Base-by-base conservation (phyloP, 768 basidiomycete species). In the Tulasnella sp. region DNA sequence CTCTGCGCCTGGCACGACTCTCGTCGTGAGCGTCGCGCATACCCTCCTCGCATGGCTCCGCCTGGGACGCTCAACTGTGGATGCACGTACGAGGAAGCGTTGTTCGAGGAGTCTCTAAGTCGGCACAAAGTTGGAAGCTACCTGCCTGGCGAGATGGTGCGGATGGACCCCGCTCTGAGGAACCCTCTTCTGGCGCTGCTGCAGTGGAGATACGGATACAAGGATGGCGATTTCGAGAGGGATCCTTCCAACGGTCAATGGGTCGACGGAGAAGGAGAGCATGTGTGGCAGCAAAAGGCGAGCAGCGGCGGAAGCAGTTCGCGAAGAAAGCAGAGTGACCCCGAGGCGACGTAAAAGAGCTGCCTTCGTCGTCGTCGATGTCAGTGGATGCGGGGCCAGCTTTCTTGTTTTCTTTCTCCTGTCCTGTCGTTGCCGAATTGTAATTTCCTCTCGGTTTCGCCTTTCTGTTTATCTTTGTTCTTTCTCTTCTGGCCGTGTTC, bases 1-100 rank as follows among this genome's bases (percentile, higher is more conserved):
- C 89, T 96, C 48, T 96, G 94, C 85, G 92, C 95, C 4, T 96
- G 94, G 94, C 94, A 96, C 83, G 95, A 96, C 85, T 94, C 94
- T 2, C 89, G 94, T 72, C 91, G 94, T 41, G 94, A 96, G 86
- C 92, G 95, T 42, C 90, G 95, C 12, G 88, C 89, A 0, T 91
- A 89, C 83, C 93, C 94, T 4, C 94, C 95, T 14, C 91, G 94
- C 72, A 92, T 92, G 88, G 95, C 94, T 6, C 94, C 94, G 14
- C 87, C 89, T 0, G 93, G 93, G 14, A 89, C 89, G 83, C 90
- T 96, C 80, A 96, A 96, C 87, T 96, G 94, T 83, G 94, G 95
- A 9, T 96, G 94, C 87, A 92, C 93, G 7, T 90, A 89, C 84
- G 93, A 94, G 72, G 92, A 96, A 86, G 94, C 94, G 5, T 90